Evolutionary conservation across 148 eudicot species (phyloP), one percentile per base, ranked within the genome.

Genomic region (Drosera capensis): DNA sequence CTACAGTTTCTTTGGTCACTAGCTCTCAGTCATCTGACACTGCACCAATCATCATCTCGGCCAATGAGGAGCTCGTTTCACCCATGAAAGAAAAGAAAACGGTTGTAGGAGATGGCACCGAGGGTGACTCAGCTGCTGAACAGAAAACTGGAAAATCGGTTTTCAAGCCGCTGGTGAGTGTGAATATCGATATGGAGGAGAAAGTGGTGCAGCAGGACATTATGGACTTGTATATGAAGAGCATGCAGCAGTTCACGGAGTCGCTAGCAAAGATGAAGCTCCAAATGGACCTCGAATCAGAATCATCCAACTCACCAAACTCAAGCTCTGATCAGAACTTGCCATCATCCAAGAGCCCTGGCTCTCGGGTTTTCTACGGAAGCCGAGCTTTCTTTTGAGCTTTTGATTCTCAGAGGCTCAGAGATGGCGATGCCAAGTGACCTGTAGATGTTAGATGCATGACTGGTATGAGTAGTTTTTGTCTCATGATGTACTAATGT

Each of bases 221-320:
- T 48, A 95, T 90, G 49, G 86, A 90, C 46, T 78, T 90, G 93
- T 90, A 90, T 72, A 78, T 90, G 99, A 90, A 84, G 54, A 90
- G 99, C 68, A 90, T 90, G 99, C 95, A 90, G 51, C 93, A 90
- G 54, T 84, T 90, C 45, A 80, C 93, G 0, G 95, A 84, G 34
- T 85, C 99, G 0, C 54, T 85, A 63, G 95, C 93, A 14, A 75
- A 78, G 63, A 85, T 90, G 99, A 90, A 90, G 70, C 99, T 90
- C 41, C 99, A 95, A 0, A 60, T 84, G 81, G 93, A 90, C 43
- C 56, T 69, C 5, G 79, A 68, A 17, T 58, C 65, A 8, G 78
- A 72, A 23, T 62, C 82, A 11, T 19, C 82, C 16, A 79, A 83
- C 55, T 76, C 93, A 8, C 88, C 57, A 25, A 66, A 61, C 48